Base-by-base conservation (phyloP, 805 yeast genomes). In the Alloascoidea africana region DNA sequence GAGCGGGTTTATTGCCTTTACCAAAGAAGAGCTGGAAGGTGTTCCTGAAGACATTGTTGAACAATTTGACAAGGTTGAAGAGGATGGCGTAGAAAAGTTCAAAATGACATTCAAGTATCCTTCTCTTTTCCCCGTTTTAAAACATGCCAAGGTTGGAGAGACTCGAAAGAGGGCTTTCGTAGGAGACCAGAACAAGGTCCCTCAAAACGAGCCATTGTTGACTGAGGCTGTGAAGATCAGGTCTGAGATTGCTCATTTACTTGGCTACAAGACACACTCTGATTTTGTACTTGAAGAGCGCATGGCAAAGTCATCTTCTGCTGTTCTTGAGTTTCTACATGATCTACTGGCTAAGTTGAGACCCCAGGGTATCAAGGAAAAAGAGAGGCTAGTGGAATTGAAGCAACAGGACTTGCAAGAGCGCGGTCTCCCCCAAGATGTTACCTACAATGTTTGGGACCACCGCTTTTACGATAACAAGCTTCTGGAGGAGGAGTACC, bases 81-180 rank as follows among this genome's bases (percentile, higher is more conserved):
- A 62, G 16, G 64, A 58, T 14, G 57, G 55, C 14, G 54, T 58
- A 38, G 54, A 53, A 42, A 58, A 54, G 45, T 62, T 54, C 45
- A 77, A 77, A 50, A 78, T 84, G 64, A 78, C 91, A 2, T 81
- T 71, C 61, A 82, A 84, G 54, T 80, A 79, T 49, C 91, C 94
- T 1, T 94, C 83, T 51, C 55, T 78, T 36, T 60, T 77, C 43
- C 93, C 93, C 2, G 78, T 79, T n/a, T 55, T 81, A 54, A 79
- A 80, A 52, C 74, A 74, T 53, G 87, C 93, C 33, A 62, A 65
- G 39, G 58, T 58, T 44, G 66, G 74, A 33, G 68, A 67, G 15
- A 80, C 91, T 2, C 70, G 94, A 58, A 74, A 70, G 49, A 50
- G 55, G 8, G 84, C 85, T 1, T 77, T 65, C 46, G 48, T 69